A percentile compares a stretch with the other conserved stretches of the same genome.
phyloP scores from a whole-genome alignment of 2,329 filamentous ascomycete genomes.

The Venturia aucupariae region DNA sequence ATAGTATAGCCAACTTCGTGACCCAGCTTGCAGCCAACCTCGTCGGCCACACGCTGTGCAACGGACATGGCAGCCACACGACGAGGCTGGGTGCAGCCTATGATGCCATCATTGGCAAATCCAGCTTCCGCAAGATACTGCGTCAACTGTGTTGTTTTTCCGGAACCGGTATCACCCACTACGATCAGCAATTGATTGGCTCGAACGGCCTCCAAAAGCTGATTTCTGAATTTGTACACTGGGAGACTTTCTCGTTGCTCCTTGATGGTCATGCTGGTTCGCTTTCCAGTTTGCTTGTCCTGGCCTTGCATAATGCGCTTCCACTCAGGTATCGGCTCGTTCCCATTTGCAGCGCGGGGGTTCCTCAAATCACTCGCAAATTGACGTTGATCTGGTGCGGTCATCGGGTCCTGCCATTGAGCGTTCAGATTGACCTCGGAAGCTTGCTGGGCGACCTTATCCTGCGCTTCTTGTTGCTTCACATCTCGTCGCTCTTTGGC shows the following conservation, averaged over 20 bases:
- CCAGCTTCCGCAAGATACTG: constrained; percentile 92
- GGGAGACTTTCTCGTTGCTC: constrained; percentile 85
- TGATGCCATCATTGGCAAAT: constrained; percentile 77
- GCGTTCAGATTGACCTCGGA: constrained; percentile 73
- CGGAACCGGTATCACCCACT: constrained; percentile 92
- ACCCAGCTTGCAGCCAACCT: constrained; percentile 87
- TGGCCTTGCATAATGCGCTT: constrained; percentile 74
- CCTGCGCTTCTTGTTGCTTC: constrained; percentile 78
- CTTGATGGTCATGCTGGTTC: constrained; percentile 87
- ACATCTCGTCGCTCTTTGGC: constrained; percentile 86
- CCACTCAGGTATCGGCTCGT: constrained; percentile 79
- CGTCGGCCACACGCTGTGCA: constrained; percentile 91
- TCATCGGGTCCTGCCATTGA: constrained; percentile 98
- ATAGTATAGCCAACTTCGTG: constrained; percentile 98
- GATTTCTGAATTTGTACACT: constrained; percentile 78
- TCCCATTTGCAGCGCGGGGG: constrained; percentile 49
- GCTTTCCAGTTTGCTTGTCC: constrained; percentile 72
- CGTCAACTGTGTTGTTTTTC: constrained; percentile 93
- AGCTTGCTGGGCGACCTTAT: constrained; percentile 62
- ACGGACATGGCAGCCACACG: constrained; percentile 98
- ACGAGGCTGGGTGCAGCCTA: constrained; percentile 93
- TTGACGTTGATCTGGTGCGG: constrained; percentile 69
- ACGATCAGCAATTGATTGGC: constrained; percentile 92
- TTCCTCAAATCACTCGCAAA: constrained; percentile 82
- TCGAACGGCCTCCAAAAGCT: constrained; percentile 76